Percentiles rank a stretch among this genome's conserved stretches.
phyloP scores from a whole-genome alignment of 306 rosid genomes.

The Dalbergia cultrata region DNA sequence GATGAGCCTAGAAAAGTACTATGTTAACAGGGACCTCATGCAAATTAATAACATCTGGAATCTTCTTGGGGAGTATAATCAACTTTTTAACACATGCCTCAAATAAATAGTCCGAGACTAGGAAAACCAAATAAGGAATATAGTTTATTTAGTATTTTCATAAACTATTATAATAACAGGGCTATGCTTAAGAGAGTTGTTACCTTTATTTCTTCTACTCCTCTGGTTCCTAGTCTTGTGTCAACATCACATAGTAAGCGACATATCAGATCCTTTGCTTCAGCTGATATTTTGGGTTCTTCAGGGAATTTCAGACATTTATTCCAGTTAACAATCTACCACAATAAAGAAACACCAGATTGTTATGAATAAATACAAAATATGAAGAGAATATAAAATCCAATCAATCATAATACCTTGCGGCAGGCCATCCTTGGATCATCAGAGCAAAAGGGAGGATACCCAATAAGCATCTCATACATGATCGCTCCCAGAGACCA shows the following conservation, averaged over 20 bases:
- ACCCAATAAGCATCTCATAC: conserved; percentile 99
- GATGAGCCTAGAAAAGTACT: conserved; percentile 79
- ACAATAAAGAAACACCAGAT: conserved; percentile 37
- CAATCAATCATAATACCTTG: conserved; percentile 67
- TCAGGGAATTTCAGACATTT: conserved; percentile 94
- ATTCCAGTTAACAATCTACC: conserved; percentile 97
- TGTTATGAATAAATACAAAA: conserved; percentile 35
- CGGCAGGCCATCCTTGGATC: conserved; percentile 99
- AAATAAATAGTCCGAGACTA: conserved; percentile 24
- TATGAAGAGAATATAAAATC: conserved; percentile 38
- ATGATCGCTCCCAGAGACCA: conserved; percentile 99
- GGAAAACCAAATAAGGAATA: conserved; percentile 33
- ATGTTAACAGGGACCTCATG: conserved; percentile 22
- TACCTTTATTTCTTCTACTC: conserved; percentile 97
- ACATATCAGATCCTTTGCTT: conserved; percentile 87
- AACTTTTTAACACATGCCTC: conserved; percentile 3
- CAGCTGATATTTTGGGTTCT: conserved; percentile 86
- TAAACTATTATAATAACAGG: conserved; percentile 17
- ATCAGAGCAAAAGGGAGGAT: conserved; percentile 98
- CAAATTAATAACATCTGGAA: conserved; percentile 23
- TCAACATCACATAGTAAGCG: conserved; percentile 93
- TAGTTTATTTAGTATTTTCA: conserved; percentile 19
- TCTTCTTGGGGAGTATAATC: conserved; percentile 17
- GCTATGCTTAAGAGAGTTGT: conserved; percentile 41
- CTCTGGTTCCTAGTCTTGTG: conserved; percentile 87